Conservation (phyloP, 2,329 filamentous ascomycete genomes). For the Dissoconium aciculare region DNA sequence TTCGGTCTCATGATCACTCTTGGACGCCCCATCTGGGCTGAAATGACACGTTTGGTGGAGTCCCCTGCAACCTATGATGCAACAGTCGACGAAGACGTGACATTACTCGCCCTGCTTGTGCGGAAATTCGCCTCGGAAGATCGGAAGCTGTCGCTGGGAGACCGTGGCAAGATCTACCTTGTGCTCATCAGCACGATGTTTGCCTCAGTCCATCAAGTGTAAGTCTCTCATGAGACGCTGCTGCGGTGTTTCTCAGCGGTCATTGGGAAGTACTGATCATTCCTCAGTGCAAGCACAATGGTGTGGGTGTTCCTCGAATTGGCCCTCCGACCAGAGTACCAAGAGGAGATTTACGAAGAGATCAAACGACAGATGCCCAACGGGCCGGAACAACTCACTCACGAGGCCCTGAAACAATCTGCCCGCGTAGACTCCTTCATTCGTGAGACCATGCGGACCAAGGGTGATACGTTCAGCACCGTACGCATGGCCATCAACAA, state of each 20-base stretch:
- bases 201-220: constrained; percentile 1
- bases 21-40: neutral
- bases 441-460: constrained; percentile 1
- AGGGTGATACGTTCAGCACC: constrained; percentile 1
- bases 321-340: neutral
- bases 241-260: too few relatives aligned
- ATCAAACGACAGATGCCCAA: constrained; percentile 1
- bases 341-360: constrained; percentile 1
- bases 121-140: neutral
- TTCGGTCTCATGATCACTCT: constrained; percentile 1
- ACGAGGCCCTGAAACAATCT: neutral
- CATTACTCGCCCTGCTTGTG: neutral
- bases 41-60: neutral
- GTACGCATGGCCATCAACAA: constrained; percentile 1
- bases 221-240: neutral
- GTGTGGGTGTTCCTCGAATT: constrained; percentile 1
- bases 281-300: constrained; percentile 1
- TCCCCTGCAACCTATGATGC: neutral
- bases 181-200: constrained; percentile 1
- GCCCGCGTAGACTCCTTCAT: constrained; percentile 1
- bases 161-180: constrained; percentile 1
- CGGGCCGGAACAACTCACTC: neutral
- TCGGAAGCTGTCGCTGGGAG: constrained; percentile 1
- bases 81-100: neutral
- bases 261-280: neutral